Evolutionary conservation across 1,139 yeast genomes (phyloP).

Genomic region (Blastobotrys aristatus): DNA sequence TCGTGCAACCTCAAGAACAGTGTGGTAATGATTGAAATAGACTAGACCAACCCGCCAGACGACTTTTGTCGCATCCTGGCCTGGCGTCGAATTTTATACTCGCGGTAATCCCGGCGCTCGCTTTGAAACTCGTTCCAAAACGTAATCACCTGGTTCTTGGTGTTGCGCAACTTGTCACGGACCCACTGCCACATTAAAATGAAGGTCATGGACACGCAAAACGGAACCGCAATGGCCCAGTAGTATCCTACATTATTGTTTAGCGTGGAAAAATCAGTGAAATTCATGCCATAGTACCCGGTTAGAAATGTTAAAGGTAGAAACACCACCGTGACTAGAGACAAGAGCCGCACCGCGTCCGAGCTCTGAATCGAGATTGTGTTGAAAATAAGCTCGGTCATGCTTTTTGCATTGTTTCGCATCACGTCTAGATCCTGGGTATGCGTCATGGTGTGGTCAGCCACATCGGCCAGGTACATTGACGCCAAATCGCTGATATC

Average conservation of each 20-base stretch:
- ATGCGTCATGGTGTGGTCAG: slow-evolving; percentile 47
- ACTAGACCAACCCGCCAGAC: slow-evolving; percentile 5
- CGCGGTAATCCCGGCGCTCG: slow-evolving; percentile 1
- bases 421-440: slow-evolving; percentile 49
- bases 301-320: slow-evolving; percentile 52
- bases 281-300: slow-evolving; percentile 57
- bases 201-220: slow-evolving; percentile 38
- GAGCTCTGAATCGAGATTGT: slow-evolving; percentile 49
- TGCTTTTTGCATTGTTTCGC: slow-evolving; percentile 45
- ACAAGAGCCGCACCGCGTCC: slow-evolving; percentile 46
- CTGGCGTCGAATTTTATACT: slow-evolving; percentile 1
- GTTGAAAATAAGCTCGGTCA: slow-evolving; percentile 48
- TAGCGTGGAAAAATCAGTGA: slow-evolving; percentile 45
- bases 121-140: background rate
- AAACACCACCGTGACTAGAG: slow-evolving; percentile 49
- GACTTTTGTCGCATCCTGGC: background rate
- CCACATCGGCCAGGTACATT: slow-evolving; percentile 47
- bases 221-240: slow-evolving; percentile 50
- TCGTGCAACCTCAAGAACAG: slow-evolving; percentile 81
- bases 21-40: slow-evolving; percentile 62
- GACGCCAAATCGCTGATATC: slow-evolving; percentile 37
- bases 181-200: slow-evolving; percentile 31
- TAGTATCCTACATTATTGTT: slow-evolving; percentile 42
- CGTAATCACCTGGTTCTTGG: slow-evolving; percentile 3
- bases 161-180: slow-evolving; percentile 11